Evolutionary conservation across 1,284 basidiomycete genomes (phyloP).

Genomic region (Trichosporon coremiiforme): DNA sequence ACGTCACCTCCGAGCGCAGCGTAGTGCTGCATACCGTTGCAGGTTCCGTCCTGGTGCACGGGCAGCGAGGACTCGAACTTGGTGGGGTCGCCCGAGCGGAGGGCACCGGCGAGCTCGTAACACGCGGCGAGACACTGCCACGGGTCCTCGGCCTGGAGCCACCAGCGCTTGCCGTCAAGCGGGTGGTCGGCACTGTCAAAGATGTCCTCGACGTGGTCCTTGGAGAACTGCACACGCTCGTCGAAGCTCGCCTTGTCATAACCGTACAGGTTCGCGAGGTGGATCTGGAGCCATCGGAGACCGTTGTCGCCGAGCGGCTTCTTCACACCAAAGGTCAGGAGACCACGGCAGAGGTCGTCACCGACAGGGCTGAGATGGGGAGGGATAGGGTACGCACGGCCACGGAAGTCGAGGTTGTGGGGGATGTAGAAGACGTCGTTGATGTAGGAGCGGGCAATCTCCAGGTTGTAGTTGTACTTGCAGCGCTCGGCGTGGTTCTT

Average conservation of each 20-base stretch:
- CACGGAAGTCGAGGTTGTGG: conserved; percentile 97
- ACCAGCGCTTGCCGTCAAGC: conserved; percentile 79
- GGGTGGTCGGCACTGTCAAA: conserved; percentile 84
- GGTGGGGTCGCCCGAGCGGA: conserved; percentile 72
- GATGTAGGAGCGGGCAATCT: conserved; percentile 78
- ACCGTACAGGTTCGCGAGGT: conserved; percentile 88
- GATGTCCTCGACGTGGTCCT: conserved; percentile 73
- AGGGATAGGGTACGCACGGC: conserved; percentile 94
- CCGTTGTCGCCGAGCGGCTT: conserved; percentile 81
- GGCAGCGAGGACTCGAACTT: conserved; percentile 76
- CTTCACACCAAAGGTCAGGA: conserved; percentile 80
- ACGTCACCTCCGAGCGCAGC: conserved; percentile 94
- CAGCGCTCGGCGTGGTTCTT: conserved; percentile 89
- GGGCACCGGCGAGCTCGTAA: conserved; percentile 78
- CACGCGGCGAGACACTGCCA: conserved; percentile 97
- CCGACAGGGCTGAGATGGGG: conserved; percentile 96
- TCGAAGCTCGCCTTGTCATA: conserved; percentile 94
- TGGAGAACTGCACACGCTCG: conserved; percentile 80
- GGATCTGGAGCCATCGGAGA: conserved; percentile 84
- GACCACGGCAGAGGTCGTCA: conserved; percentile 87
- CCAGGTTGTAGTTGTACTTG: conserved; percentile 94
- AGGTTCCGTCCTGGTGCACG: conserved; percentile 97
- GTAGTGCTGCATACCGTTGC: conserved; percentile 98
- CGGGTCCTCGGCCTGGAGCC: conserved; percentile 89
- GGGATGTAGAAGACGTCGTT: conserved; percentile 83